Evolutionary conservation across 1,139 yeast genomes (phyloP), one percentile per base, ranked within the genome.

Genomic region (Zygosaccharomyces sapae): DNA sequence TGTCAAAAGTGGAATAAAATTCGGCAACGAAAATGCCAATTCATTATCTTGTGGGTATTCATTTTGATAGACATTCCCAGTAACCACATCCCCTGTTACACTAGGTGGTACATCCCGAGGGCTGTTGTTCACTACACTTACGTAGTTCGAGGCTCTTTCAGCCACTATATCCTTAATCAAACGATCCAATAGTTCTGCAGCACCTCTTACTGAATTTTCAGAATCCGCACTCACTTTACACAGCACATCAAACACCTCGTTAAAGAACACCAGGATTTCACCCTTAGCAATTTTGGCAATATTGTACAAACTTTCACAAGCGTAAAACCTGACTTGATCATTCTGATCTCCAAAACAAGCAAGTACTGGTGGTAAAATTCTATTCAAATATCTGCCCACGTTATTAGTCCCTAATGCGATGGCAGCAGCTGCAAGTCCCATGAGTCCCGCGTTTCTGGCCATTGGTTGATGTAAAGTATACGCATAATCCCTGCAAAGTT

Each of bases 321-420:
- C 97, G 66, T 90, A 94, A 61, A 94, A 94, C 45, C 99, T 74
- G 6, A 94, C 98, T 55, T 96, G 78, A 8, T 97, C 95, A 63
- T 94, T 97, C 50, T 94, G 96, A 61, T 94, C 98, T 46, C 95
- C 90, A 66, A 94, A 94, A 51, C 97, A 92, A 0, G 97, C 94
- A 58, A 94, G 73, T 13, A 94, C 96, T 0, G 99, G 97, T 51
- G 87, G 94, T 51, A 92, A 80, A 52, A 94, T 90, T 48, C 83
- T 87, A 50, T 88, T 94, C 45, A 94, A 70, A 61, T 88, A 92
- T 51, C 75, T 63, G 18, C 87, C 80, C 43, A 86, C 79, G 58
- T 84, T 87, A 48, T 76, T 76, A 38, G 76, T 82, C 0, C 95
- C 90, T 43, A 87, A 67, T 0, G 95, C 95, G 47, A 85, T 80